Evolutionary conservation across 768 basidiomycete species (phyloP).

Genomic region (Serendipita vermifera): DNA sequence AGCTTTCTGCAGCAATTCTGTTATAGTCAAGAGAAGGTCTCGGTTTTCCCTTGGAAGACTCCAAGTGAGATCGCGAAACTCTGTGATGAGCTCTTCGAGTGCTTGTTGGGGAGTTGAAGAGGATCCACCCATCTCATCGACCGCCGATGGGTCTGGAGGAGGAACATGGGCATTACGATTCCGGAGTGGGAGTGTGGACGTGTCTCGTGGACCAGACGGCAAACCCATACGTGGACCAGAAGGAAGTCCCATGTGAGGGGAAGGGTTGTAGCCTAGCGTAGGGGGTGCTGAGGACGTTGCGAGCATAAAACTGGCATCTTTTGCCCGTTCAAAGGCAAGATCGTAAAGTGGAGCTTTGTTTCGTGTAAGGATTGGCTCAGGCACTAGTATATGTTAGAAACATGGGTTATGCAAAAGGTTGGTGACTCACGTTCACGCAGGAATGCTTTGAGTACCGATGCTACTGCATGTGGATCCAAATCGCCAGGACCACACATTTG

Average conservation of each 20-base stretch:
- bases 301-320: slow-evolving; percentile 17
- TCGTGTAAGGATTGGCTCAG: slow-evolving; percentile 71
- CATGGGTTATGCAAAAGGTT: slow-evolving; percentile 9
- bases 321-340: slow-evolving; percentile 37
- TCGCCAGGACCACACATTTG: slow-evolving; percentile 66
- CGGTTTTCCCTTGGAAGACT: slow-evolving; percentile 68
- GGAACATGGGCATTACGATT: slow-evolving; percentile 30
- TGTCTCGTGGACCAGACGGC: slow-evolving; percentile 23
- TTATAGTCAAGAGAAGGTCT: slow-evolving; percentile 71
- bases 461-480: slow-evolving; percentile 87
- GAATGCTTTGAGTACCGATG: slow-evolving; percentile 85
- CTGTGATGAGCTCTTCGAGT: slow-evolving; percentile 34
- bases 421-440: slow-evolving; percentile 71
- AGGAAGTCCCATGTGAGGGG: slow-evolving; percentile 23
- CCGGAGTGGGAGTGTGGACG: slow-evolving; percentile 42
- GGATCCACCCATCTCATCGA: background rate
- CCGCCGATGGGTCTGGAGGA: background rate
- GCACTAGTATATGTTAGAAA: slow-evolving; percentile 41
- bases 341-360: slow-evolving; percentile 65
- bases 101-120: background rate
- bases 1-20: slow-evolving; percentile 66
- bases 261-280: too few species aligned
- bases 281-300: background rate
- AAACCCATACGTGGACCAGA: slow-evolving; percentile 20
- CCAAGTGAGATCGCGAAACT: slow-evolving; percentile 48